A percentile compares a stretch with the other conserved stretches of the same genome.
Evolutionary conservation across 2,329 filamentous ascomycete species (phyloP).

Genomic region (Monosporascus sp.): DNA sequence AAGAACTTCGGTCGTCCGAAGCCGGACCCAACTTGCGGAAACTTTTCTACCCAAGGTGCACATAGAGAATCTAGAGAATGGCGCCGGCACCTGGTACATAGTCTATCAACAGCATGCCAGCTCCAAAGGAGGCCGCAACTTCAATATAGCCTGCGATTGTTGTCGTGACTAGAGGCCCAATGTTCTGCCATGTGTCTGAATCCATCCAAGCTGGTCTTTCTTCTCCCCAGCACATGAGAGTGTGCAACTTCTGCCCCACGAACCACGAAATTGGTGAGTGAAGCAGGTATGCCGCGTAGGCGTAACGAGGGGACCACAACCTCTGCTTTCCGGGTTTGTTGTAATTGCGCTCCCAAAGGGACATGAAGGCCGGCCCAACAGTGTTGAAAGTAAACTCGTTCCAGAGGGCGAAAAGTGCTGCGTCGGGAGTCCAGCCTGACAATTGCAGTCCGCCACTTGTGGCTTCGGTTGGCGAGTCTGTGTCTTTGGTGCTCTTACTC

Average conservation of each 20-base stretch:
- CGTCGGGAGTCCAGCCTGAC: neutral
- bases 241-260: neutral
- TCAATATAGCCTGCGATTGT: too few relatives aligned
- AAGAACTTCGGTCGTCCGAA: too few relatives aligned
- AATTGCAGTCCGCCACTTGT: neutral
- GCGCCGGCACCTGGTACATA: too few relatives aligned
- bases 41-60: too few relatives aligned
- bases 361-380: neutral
- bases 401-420: slow-evolving; percentile 2
- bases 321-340: slow-evolving; percentile 1
- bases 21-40: too few relatives aligned
- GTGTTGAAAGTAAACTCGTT: slow-evolving; percentile 2
- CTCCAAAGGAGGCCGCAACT: too few relatives aligned
- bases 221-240: neutral
- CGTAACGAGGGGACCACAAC: slow-evolving; percentile 2
- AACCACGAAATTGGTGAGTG: slow-evolving; percentile 3
- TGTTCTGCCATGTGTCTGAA: too few relatives aligned
- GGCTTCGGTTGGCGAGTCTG: too few relatives aligned
- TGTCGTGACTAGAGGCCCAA: too few relatives aligned
- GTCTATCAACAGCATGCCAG: too few relatives aligned
- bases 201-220: slow-evolving; percentile 1
- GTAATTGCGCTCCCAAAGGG: neutral
- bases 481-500: too few relatives aligned
- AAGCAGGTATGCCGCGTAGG: slow-evolving; percentile 2
- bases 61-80: too few relatives aligned